phyloP scores from a whole-genome alignment of 1,284 basidiomycete species.

The Boletellus deceptivus region DNA sequence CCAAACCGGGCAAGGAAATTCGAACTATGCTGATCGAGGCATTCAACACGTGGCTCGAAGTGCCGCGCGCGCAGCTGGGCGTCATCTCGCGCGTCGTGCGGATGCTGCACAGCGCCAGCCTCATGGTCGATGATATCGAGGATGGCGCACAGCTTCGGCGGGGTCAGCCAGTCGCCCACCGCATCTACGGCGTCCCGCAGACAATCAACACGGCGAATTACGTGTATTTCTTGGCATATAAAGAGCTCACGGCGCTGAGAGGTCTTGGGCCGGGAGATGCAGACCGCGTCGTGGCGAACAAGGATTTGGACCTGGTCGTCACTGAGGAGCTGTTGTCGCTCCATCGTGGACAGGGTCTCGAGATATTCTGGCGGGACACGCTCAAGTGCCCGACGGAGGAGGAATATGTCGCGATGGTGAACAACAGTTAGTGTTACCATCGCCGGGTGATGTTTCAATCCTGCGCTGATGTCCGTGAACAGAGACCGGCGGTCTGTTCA shows the following conservation, averaged over 20 bases:
- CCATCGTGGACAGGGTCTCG: slow-evolving; percentile 94
- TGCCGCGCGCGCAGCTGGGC: slow-evolving; percentile 69
- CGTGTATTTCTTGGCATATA: slow-evolving; percentile 89
- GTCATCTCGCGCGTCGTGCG: slow-evolving; percentile 81
- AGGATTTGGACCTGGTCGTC: slow-evolving; percentile 65
- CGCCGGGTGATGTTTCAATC: neutral
- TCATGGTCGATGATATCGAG: slow-evolving; percentile 98
- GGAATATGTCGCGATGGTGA: slow-evolving; percentile 95
- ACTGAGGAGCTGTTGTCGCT: slow-evolving; percentile 89
- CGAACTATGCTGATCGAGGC: slow-evolving; percentile 87
- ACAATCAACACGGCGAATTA: slow-evolving; percentile 99
- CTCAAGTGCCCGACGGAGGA: slow-evolving; percentile 92
- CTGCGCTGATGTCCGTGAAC: slow-evolving; percentile 10
- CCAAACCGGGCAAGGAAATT: slow-evolving; percentile 92
- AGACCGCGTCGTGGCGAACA: too few species aligned
- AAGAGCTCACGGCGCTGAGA: slow-evolving; percentile 69
- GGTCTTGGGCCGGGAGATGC: too few species aligned
- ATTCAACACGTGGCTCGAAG: slow-evolving; percentile 91
- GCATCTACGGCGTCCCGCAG: slow-evolving; percentile 94
- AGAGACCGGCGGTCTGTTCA: slow-evolving; percentile 96
- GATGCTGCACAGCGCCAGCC: slow-evolving; percentile 93
- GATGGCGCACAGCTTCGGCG: slow-evolving; percentile 90
- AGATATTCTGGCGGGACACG: slow-evolving; percentile 93
- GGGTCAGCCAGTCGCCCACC: slow-evolving; percentile 89
- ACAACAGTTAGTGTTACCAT: slow-evolving; percentile 68